Percentiles rank a stretch among this genome's conserved stretches.
phyloP scores from a whole-genome alignment of 805 yeast species.

The Candida parachauliodes region DNA sequence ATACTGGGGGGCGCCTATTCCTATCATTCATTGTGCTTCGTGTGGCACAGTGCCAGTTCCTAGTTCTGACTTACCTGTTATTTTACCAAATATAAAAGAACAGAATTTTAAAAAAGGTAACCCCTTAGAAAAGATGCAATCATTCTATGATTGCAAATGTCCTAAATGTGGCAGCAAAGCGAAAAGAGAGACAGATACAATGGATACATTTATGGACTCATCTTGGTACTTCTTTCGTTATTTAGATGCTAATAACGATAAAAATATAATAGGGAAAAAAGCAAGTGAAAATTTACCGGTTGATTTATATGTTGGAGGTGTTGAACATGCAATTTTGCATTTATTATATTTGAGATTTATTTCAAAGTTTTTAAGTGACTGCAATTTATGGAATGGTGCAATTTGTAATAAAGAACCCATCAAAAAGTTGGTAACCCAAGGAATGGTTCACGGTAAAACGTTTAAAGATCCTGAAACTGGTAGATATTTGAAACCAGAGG shows the following conservation, averaged over 20 bases:
- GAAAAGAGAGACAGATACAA: constrained; percentile 90
- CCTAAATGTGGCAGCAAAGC: constrained; percentile 67
- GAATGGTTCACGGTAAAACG: constrained; percentile 97
- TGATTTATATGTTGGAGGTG: constrained; percentile 89
- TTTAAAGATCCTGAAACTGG: constrained; percentile 69
- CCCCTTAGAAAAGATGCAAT: constrained; percentile 55
- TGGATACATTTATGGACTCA: constrained; percentile 98
- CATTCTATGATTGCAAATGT: constrained; percentile 71
- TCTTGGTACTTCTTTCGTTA: constrained; percentile 94
- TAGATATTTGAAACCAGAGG: constrained; percentile 74
- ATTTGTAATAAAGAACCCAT: constrained; percentile 73
- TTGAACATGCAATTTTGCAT: constrained; percentile 95
- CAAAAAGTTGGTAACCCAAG: constrained; percentile 78
- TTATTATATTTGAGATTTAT: constrained; percentile 82
- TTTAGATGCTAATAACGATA: constrained; percentile 64
- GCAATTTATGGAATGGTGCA: constrained; percentile 67
- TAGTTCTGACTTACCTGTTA: constrained; percentile 77
- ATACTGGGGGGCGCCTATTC: constrained; percentile 99
- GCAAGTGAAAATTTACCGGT: constrained; percentile 62
- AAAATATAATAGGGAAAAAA: constrained; percentile 45
- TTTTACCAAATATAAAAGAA: constrained; percentile 61
- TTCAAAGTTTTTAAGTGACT: constrained; percentile 67
- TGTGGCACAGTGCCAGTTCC: constrained; percentile 97
- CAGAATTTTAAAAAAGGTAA: constrained; percentile 62
- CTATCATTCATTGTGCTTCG: constrained; percentile 77